These are phyloP conservation scores for Hypoxylon sp. DNA, from an alignment of 2,329 filamentous ascomycete genomes.

Conservation along the genomic window DNA sequence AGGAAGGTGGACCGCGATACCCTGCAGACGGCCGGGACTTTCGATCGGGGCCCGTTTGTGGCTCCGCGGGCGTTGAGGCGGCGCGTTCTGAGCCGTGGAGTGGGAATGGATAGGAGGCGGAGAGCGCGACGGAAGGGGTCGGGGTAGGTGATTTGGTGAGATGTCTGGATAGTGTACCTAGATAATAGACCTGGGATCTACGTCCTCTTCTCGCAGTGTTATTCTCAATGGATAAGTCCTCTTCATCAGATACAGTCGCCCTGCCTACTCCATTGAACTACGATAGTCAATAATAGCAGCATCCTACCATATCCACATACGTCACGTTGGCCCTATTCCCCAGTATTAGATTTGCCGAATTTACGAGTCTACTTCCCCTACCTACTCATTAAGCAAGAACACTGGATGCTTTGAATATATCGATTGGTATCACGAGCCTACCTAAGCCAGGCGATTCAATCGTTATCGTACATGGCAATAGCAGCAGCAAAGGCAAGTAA, in stretches of 20 bases:
- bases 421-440: neutral
- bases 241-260: neutral
- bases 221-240: neutral
- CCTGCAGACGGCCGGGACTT: slow-evolving; percentile 48
- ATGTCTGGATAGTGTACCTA: too few relatives aligned
- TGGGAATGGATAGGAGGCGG: neutral
- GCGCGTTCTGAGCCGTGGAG: neutral
- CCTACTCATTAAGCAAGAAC: neutral
- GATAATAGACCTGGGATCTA: neutral
- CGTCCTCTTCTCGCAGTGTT: neutral
- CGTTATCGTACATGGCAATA: neutral
- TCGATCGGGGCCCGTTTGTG: slow-evolving; percentile 33
- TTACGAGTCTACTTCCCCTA: neutral
- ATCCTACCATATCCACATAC: neutral
- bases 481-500: neutral
- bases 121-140: neutral
- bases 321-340: neutral
- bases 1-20: slow-evolving; percentile 61
- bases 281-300: neutral
- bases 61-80: neutral
- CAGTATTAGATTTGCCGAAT: neutral
- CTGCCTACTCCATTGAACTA: neutral
- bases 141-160: too few relatives aligned
- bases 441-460: neutral
- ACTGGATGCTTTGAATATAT: neutral